phyloP scores from a whole-genome alignment of 345 rosid genomes.

The Arabis hirsuta region DNA sequence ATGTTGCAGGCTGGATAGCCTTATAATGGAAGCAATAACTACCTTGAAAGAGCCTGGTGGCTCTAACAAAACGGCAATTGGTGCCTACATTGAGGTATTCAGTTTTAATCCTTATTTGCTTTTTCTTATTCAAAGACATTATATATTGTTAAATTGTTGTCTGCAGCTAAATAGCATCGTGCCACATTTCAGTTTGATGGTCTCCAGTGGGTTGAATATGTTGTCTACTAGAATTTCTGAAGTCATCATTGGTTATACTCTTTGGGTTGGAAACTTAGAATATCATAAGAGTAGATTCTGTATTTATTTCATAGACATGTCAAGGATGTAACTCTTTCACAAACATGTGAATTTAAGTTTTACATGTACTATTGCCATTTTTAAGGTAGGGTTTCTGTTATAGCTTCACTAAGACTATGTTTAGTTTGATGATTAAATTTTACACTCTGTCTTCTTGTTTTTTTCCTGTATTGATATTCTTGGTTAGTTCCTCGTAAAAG shows the following conservation, averaged over 20 bases:
- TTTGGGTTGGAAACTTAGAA: background rate
- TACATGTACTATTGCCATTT: background rate
- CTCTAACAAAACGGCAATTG: slow-evolving; percentile 83
- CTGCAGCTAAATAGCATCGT: background rate
- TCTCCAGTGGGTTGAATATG: slow-evolving; percentile 15
- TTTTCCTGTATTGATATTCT: background rate
- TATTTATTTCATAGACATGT: slow-evolving; percentile 6
- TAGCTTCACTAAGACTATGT: no score
- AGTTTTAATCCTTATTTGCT: slow-evolving; percentile 13
- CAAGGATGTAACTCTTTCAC: background rate
- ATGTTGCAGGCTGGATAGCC: slow-evolving; percentile 76
- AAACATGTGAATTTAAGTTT: slow-evolving; percentile 18
- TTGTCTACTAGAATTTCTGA: background rate
- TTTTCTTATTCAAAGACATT: background rate
- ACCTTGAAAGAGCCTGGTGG: slow-evolving; percentile 92
- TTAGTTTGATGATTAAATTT: no score
- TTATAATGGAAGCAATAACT: slow-evolving; percentile 86
- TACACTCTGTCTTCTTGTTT: no score
- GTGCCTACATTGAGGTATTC: slow-evolving; percentile 86
- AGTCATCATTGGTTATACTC: background rate
- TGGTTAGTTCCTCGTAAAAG: background rate
- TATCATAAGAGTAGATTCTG: slow-evolving; percentile 9
- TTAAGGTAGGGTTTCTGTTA: background rate
- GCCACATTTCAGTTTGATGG: slow-evolving; percentile 12
- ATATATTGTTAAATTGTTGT: background rate